Conservation (phyloP, 164 flowering plant species). For the Tetrastigma voinierianum region DNA sequence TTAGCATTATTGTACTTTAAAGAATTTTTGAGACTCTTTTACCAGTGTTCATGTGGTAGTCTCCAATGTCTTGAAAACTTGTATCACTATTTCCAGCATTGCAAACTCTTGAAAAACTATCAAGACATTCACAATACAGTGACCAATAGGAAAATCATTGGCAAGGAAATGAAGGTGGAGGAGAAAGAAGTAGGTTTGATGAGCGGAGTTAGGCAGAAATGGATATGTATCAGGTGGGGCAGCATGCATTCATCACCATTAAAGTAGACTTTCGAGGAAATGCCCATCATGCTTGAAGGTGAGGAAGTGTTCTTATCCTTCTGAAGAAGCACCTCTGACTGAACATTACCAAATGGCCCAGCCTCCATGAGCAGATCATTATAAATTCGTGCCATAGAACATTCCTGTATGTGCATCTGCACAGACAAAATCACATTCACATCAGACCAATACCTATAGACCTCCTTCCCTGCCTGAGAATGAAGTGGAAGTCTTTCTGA, state of each 20-base stretch:
- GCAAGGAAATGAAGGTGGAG: slow-evolving; percentile 12
- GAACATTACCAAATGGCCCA: slow-evolving; percentile 68
- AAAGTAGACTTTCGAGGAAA: slow-evolving; percentile 71
- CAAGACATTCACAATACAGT: slow-evolving; percentile 14
- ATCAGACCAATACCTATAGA: background rate
- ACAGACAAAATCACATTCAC: background rate
- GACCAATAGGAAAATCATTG: slow-evolving; percentile 18
- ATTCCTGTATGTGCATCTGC: slow-evolving; percentile 81
- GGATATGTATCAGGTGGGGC: slow-evolving; percentile 73
- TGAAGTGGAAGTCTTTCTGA: background rate
- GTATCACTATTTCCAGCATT: background rate
- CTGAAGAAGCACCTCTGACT: slow-evolving; percentile 63
- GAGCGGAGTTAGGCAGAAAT: slow-evolving; percentile 46
- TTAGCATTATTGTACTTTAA: background rate
- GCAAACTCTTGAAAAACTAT: background rate
- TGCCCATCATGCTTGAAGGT: slow-evolving; percentile 82
- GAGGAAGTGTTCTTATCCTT: slow-evolving; percentile 58
- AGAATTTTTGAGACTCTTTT: background rate
- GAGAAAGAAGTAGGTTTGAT: slow-evolving; percentile 10
- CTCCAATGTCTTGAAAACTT: slow-evolving; percentile 13
- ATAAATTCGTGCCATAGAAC: slow-evolving; percentile 67
- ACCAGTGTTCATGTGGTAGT: background rate
- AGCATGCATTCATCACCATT: slow-evolving; percentile 75
- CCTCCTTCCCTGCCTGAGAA: background rate
- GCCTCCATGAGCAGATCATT: slow-evolving; percentile 68